Base-by-base conservation (phyloP, 495 filamentous ascomycete species). In the Aspergillus olivimuriae region DNA sequence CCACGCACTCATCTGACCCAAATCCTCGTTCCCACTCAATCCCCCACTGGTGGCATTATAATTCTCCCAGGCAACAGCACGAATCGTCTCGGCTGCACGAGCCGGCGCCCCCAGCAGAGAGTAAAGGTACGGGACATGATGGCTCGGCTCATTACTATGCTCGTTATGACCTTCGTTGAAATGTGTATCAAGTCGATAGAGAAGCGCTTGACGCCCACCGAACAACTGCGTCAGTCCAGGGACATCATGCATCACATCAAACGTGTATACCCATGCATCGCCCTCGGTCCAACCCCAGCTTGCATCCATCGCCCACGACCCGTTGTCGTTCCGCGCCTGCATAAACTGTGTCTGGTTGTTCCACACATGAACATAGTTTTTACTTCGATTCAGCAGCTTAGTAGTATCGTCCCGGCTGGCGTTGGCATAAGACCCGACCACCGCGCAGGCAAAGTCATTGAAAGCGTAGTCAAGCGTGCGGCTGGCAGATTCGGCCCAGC, bases 1-100 rank as follows among this genome's bases (percentile, higher is more conserved):
- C 57, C 57, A 60, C 6, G 57, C 48, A 33, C 57, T 60, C 51
- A 52, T 60, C 44, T 60, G 57, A 4, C 57, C 57, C 20, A 60
- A 19, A 33, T 60, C 57, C 18, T 60, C 57, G 40, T 60, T 60
- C 3, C 57, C 57, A 15, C 57, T 44, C 1, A 60, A 42, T 11
- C 57, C 57, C 11, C 51, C 48, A 33, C 57, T 60, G 11, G 57
- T 60, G n/a, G 57, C 41, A 20, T 60, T 60, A 37, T 60, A 60
- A 24, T 55, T 57, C 0, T 34, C 15, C 57, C 57, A 60, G 2
- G 57, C 54, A 15, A 60, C 43, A 2, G 43, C 44, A 0, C 51
- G 47, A 3, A 60, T 51, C 3, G 36, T 44, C 39, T 57, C 51
- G 0, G 57, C 57, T 2, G 57, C 43, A 14, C 36, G 45, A n/a